Conservation (phyloP, 805 yeast genomes). For the Pichia phayaonensis region DNA sequence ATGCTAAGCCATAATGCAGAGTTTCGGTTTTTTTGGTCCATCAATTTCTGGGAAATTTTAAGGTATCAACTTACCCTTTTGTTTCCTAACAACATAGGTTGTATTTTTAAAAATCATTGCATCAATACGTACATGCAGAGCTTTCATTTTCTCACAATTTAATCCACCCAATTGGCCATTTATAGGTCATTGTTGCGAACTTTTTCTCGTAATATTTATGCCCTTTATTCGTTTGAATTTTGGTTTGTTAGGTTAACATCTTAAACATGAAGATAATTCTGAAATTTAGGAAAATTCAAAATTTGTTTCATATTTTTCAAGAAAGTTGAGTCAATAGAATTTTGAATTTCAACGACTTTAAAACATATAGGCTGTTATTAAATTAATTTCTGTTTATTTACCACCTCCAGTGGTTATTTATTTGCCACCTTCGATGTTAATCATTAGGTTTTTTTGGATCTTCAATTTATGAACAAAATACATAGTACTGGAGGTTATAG, state of each 20-base stretch:
- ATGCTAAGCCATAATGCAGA: no score
- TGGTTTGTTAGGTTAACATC: background rate
- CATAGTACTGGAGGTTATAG: slow-evolving; percentile 35
- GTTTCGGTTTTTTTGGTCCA: no score
- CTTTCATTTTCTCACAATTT: slow-evolving; percentile 9
- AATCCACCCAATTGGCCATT: slow-evolving; percentile 11
- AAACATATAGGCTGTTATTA: slow-evolving; percentile 15
- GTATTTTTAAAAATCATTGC: background rate
- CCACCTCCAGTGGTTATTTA: no score
- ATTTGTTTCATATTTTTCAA: background rate
- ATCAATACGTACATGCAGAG: slow-evolving; percentile 6
- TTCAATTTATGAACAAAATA: slow-evolving; percentile 26
- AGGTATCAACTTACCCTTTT: no score
- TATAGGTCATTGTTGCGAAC: slow-evolving; percentile 24
- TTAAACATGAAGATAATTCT: background rate
- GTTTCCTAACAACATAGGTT: no score
- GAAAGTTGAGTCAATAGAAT: slow-evolving; percentile 1
- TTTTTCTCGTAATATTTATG: slow-evolving; percentile 12
- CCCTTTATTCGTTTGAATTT: slow-evolving; percentile 6
- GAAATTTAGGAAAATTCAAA: background rate
- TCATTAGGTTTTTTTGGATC: slow-evolving; percentile 30
- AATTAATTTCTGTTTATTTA: slow-evolving; percentile 17
- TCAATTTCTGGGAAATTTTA: no score
- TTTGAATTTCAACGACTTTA: background rate
- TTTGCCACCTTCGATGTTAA: slow-evolving; percentile 16